A percentile compares a stretch with the other conserved stretches of the same genome.
phyloP scores from a whole-genome alignment of 2,329 filamentous ascomycete species.

The Neurospora sp. region DNA sequence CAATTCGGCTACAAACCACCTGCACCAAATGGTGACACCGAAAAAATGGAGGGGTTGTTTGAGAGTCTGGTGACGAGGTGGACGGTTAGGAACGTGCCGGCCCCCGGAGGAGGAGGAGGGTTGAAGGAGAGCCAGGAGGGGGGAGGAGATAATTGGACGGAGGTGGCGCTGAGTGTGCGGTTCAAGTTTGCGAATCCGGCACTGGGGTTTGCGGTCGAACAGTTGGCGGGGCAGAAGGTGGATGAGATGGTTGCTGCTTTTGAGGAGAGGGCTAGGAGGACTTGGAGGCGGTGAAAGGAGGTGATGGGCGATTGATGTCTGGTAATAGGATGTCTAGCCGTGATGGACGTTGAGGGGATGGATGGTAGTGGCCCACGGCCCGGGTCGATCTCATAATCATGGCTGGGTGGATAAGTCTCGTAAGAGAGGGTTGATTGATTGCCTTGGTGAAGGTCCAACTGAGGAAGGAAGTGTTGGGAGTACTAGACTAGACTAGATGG shows the following conservation, averaged over 20 bases:
- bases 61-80: constrained; percentile 61
- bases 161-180: constrained; percentile 65
- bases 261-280: constrained; percentile 62
- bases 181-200: constrained; percentile 86
- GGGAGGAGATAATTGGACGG: constrained; percentile 40
- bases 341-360: neutral
- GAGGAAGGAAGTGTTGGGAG: neutral
- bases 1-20: constrained; percentile 16
- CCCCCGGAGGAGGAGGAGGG: constrained; percentile 20
- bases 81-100: constrained; percentile 46
- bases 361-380: too few species aligned
- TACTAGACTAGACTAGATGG: neutral
- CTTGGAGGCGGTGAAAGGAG: constrained; percentile 26
- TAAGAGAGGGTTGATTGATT: neutral
- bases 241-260: constrained; percentile 89
- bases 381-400: neutral
- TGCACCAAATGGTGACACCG: neutral
- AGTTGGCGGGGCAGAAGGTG: constrained; percentile 76
- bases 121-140: constrained; percentile 7
- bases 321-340: neutral
- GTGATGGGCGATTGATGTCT: neutral
- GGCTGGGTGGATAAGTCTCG: neutral
- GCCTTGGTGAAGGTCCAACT: neutral
- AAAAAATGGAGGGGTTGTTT: constrained; percentile 41
- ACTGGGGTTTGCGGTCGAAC: constrained; percentile 71